phyloP scores from a whole-genome alignment of 179 eudicot species.

The Spergularia azorica region DNA sequence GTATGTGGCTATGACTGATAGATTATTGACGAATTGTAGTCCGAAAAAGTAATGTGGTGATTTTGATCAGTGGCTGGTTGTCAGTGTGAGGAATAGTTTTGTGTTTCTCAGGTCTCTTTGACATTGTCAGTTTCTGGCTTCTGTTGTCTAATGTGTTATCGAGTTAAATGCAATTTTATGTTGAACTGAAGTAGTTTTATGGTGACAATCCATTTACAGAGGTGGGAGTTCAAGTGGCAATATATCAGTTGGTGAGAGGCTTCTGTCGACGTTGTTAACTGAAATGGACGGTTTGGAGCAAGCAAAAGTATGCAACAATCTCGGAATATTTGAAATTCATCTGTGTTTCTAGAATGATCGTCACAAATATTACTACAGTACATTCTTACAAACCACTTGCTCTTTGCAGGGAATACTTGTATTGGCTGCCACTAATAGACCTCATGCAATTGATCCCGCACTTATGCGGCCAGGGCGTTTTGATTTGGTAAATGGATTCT shows the following conservation, averaged over 20 bases:
- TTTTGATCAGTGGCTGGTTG: too few species aligned
- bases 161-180: constrained; percentile 7
- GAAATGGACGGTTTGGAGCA: constrained; percentile 97
- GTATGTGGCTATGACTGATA: too few species aligned
- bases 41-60: too few species aligned
- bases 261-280: constrained; percentile 85
- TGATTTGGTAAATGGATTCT: constrained; percentile 60
- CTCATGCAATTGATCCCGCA: constrained; percentile 90
- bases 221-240: constrained; percentile 75
- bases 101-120: too few species aligned
- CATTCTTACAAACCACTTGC: neutral
- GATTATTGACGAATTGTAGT: too few species aligned
- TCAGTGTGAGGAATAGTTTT: too few species aligned
- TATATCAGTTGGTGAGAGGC: constrained; percentile 81
- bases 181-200: neutral
- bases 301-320: constrained; percentile 57
- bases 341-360: neutral
- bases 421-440: constrained; percentile 96
- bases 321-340: neutral
- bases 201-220: constrained; percentile 41
- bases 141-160: neutral
- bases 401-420: constrained; percentile 87
- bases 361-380: neutral
- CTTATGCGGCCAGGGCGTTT: constrained; percentile 98
- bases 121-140: neutral